phyloP scores from a whole-genome alignment of 345 rosid species.

The Linum tenue region DNA sequence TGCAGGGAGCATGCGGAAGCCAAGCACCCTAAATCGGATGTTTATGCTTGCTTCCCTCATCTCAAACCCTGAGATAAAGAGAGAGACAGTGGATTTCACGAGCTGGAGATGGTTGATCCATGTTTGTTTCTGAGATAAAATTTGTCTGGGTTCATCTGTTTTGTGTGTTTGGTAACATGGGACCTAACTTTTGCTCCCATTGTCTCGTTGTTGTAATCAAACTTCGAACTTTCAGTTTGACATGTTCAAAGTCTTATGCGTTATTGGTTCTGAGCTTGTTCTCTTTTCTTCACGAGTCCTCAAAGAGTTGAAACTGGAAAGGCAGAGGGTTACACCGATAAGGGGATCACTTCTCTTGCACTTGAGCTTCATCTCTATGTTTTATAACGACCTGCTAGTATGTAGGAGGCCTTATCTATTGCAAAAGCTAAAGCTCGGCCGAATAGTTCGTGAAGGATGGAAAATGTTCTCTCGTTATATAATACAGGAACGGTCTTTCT shows the following conservation, averaged over 20 bases:
- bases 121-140: neutral
- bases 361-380: no score
- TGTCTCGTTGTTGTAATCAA: neutral
- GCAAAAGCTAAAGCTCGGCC: no score
- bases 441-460: no score
- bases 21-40: slow-evolving; percentile 20
- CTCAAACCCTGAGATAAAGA: slow-evolving; percentile 2
- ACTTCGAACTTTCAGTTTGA: neutral
- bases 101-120: neutral
- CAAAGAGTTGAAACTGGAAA: no score
- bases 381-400: no score
- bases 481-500: no score
- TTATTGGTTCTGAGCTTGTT: neutral
- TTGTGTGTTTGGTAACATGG: neutral
- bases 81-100: neutral
- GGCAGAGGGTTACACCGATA: no score
- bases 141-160: neutral
- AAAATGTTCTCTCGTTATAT: no score
- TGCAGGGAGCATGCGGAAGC: slow-evolving; percentile 22
- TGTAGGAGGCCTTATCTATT: no score
- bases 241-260: neutral
- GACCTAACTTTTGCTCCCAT: neutral
- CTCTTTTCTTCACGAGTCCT: neutral
- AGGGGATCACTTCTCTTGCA: no score
- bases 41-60: slow-evolving; percentile 16